Percentiles rank a stretch among this genome's conserved stretches.
phyloP scores from a whole-genome alignment of 2,329 filamentous ascomycete species.

The Beauveria varroae region DNA sequence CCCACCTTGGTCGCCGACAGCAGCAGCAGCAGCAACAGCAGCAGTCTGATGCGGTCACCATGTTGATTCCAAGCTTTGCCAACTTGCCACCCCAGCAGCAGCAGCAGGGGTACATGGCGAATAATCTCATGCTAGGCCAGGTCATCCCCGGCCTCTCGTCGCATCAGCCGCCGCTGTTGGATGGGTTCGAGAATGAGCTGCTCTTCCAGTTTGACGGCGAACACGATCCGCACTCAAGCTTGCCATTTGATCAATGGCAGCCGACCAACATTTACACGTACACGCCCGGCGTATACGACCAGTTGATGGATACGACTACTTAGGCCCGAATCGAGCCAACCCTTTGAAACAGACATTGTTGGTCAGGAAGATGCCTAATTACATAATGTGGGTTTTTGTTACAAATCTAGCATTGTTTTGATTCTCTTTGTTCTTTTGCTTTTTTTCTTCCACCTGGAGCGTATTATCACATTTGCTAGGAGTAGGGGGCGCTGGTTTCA shows the following conservation, averaged over 20 bases:
- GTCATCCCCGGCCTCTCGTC: background rate
- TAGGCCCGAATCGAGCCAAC: background rate
- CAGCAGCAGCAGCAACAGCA: constrained; percentile 12
- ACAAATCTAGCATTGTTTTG: no score
- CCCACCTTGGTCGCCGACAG: constrained; percentile 15
- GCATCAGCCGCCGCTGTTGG: constrained; percentile 20
- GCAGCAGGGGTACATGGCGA: constrained; percentile 2
- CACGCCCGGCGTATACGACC: constrained; percentile 7
- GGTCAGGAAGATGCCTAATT: no score
- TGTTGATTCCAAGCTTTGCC: constrained; percentile 35
- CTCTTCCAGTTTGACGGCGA: constrained; percentile 35
- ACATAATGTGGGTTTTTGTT: no score
- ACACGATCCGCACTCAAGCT: background rate
- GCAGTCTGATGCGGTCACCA: constrained; percentile 28
- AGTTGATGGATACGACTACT: background rate
- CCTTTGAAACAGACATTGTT: no score
- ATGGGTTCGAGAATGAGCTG: constrained; percentile 40
- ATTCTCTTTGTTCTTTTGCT: background rate
- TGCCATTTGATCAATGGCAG: background rate
- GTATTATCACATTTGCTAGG: background rate
- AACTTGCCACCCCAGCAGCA: constrained; percentile 18
- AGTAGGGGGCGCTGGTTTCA: background rate
- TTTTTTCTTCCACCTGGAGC: background rate
- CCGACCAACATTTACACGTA: constrained; percentile 8
- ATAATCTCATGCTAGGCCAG: background rate